Base-by-base conservation (phyloP, 106 monocot species). In the Acorus calamus region DNA sequence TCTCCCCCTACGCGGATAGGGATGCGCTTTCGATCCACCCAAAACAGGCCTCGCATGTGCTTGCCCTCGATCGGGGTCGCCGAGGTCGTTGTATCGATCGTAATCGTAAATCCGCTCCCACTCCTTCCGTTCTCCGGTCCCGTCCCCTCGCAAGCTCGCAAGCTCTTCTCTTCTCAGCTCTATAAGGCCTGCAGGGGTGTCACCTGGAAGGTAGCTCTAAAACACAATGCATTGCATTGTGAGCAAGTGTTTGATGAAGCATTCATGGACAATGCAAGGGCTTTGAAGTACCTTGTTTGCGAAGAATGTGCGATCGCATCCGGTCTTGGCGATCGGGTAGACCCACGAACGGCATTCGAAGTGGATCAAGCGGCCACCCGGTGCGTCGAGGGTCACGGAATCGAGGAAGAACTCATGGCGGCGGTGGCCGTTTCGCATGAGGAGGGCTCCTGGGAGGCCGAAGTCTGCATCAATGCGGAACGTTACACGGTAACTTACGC, bases 321-420 rank as follows among this genome's bases (percentile, higher is more conserved):
- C 76, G 41, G 86, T 86, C 44, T 79, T 77, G 47, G 56, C 60
- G 4, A 64, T 11, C 0, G 94, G 94, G 55, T 89, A 94, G 2
- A 94, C 76, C 94, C 94, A 94, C 7, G 94, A 94, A 57, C 86
- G 81, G 81, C 94, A 94, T 8, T 73, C 75, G 65, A 94, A 94
- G 11, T 84, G 84, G 52, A 86, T 69, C 2, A 46, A 63, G 9
- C 60, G 69, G 11, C 65, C 65, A 2, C 65, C 81, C 11, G 69
- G 60, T 28, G 81, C 60, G 3, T 84, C 67, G 8, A 94, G 47
- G 2, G 66, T 82, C 8, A 89, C 71, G 46, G 56, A 77, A 42
- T 61, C 77, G 51, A 94, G 89, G 14, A 79, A 80, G 79, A 94
- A 94, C 67, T 94, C 75, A 8, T 66, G 55, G 57, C 14, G 55